A percentile compares a stretch with the other conserved stretches of the same genome.
Conservation (phyloP, 106 monocot genomes). For the Allium fistulosum region DNA sequence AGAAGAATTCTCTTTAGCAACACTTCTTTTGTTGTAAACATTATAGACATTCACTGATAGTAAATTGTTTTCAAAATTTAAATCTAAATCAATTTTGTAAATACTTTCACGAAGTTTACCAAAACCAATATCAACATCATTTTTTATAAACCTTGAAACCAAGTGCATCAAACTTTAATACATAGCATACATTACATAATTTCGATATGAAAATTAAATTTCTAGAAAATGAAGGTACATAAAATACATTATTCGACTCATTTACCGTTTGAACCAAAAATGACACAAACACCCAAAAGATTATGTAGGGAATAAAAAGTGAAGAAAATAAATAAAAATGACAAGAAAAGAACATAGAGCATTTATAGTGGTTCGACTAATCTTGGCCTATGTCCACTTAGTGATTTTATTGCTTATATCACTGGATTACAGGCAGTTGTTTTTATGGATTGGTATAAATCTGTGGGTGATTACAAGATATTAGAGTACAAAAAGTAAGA, state of each 20-base stretch:
- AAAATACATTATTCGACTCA: slow-evolving; percentile 1
- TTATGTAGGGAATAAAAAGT: no score
- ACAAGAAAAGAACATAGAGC: no score
- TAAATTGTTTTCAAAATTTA: neutral
- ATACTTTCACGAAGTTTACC: neutral
- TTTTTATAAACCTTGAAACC: neutral
- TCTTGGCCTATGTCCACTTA: no score
- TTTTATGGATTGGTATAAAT: no score
- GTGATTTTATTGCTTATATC: no score
- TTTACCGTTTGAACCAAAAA: no score
- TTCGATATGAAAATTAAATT: slow-evolving; percentile 9
- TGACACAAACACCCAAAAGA: no score
- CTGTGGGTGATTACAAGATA: no score
- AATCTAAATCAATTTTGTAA: slow-evolving; percentile 1
- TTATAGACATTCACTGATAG: neutral
- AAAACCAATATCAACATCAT: neutral
- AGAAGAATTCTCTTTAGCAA: neutral
- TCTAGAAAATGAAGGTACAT: neutral
- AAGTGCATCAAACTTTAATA: neutral
- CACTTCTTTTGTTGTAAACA: neutral
- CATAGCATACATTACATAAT: neutral
- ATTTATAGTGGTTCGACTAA: no score
- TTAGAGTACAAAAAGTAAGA: no score
- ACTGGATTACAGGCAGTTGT: no score
- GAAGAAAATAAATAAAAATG: no score